These are phyloP conservation scores for Phoma sp. DNA, from an alignment of 2,329 filamentous ascomycete species.

Conservation along the genomic window DNA sequence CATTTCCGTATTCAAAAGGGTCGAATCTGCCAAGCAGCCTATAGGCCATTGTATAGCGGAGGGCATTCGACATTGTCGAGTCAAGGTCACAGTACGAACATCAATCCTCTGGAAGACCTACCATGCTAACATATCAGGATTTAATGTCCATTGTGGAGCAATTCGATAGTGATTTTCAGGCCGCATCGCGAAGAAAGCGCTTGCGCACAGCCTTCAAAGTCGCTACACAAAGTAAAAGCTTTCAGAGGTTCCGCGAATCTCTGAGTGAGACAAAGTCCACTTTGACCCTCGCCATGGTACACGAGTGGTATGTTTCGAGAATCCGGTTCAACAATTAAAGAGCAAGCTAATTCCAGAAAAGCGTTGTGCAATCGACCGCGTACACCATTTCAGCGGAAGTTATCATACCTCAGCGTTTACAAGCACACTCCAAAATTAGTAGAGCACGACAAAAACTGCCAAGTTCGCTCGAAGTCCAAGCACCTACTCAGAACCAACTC, in stretches of 20 bases:
- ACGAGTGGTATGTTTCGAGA: conserved; percentile 18
- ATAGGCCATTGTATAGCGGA: conserved; percentile 17
- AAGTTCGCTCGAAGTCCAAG: not conserved
- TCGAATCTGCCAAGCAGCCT: conserved; percentile 2
- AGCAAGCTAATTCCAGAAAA: not conserved
- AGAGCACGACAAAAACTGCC: not conserved
- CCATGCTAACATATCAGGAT: not conserved
- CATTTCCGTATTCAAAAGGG: conserved; percentile 16
- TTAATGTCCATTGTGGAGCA: conserved; percentile 9
- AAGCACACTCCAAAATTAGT: not conserved
- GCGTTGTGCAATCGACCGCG: not conserved
- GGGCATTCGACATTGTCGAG: conserved; percentile 19
- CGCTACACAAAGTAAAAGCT: conserved; percentile 13
- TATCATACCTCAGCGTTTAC: not conserved
- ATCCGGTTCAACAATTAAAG: too few relatives aligned
- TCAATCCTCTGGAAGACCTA: too few relatives aligned
- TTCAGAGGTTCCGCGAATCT: conserved; percentile 19
- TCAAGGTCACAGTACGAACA: conserved; percentile 10
- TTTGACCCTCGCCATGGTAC: conserved; percentile 22
- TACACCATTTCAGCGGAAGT: not conserved
- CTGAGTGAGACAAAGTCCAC: conserved; percentile 20
- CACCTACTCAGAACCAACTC: not conserved
- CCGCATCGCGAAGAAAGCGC: conserved; percentile 12
- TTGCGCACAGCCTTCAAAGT: conserved; percentile 19
- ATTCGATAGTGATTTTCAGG: conserved; percentile 13